A percentile compares a stretch with the other conserved stretches of the same genome.
These are phyloP conservation scores for Clarkia xantiana DNA, from an alignment of 345 rosid species.

Conservation along the genomic window DNA sequence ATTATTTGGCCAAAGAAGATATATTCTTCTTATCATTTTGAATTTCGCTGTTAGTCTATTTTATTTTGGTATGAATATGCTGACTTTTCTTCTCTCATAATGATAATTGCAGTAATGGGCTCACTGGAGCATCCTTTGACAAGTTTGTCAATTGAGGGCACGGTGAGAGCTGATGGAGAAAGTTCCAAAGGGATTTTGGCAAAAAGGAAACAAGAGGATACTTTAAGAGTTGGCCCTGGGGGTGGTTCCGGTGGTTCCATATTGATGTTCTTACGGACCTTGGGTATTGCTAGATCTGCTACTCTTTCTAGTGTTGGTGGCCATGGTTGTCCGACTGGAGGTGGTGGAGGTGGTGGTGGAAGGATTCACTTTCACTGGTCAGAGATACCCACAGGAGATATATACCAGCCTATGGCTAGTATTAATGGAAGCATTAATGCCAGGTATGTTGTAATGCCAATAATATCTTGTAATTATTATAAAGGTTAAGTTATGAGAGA, in stretches of 20 bases:
- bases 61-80: background rate
- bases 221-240: slow-evolving; percentile 45
- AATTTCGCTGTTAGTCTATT: background rate
- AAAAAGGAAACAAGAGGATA: slow-evolving; percentile 14
- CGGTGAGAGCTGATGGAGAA: slow-evolving; percentile 78
- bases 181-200: slow-evolving; percentile 26
- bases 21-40: background rate
- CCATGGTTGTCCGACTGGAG: slow-evolving; percentile 56
- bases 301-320: slow-evolving; percentile 86
- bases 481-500: too few species aligned
- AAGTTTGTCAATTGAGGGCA: slow-evolving; percentile 63
- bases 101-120: slow-evolving; percentile 64
- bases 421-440: slow-evolving; percentile 59
- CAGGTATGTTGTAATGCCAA: slow-evolving; percentile 28
- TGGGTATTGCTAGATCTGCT: slow-evolving; percentile 51
- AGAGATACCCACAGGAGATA: slow-evolving; percentile 91
- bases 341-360: slow-evolving; percentile 99
- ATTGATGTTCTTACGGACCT: slow-evolving; percentile 53
- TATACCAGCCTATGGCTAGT: slow-evolving; percentile 92
- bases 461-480: too few species aligned
- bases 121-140: slow-evolving; percentile 86
- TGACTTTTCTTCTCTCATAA: slow-evolving; percentile 3
- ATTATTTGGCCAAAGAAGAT: background rate
- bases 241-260: slow-evolving; percentile 98
- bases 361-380: slow-evolving; percentile 99